Conservation (phyloP, 441 rosid genomes). For the Erodium moschatum region DNA sequence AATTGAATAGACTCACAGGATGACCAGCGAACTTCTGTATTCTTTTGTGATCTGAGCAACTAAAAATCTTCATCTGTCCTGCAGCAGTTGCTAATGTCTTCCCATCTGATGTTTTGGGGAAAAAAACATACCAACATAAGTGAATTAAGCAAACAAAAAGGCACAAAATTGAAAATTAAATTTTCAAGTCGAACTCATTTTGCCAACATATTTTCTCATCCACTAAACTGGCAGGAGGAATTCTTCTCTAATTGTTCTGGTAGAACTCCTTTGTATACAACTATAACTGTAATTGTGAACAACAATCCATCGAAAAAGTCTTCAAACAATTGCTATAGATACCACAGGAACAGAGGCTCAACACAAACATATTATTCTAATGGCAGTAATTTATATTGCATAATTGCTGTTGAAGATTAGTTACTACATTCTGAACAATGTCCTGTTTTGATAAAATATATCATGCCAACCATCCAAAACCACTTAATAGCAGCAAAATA, state of each 20-base stretch:
- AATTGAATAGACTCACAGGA: slow-evolving; percentile 59
- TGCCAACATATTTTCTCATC: neutral
- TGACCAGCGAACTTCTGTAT: slow-evolving; percentile 87
- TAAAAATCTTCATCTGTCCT: slow-evolving; percentile 62
- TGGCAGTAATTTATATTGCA: neutral
- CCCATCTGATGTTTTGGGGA: slow-evolving; percentile 47
- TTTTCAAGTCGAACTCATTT: neutral
- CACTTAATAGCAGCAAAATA: neutral
- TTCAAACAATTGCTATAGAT: neutral
- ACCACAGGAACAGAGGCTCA: neutral
- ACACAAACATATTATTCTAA: neutral
- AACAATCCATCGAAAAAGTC: neutral
- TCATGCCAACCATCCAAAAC: neutral
- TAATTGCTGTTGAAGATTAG: neutral
- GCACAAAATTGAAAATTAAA: neutral
- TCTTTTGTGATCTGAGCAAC: slow-evolving; percentile 64
- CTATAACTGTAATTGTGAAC: neutral
- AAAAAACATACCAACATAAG: slow-evolving; percentile 15
- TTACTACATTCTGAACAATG: neutral
- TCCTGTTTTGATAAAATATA: neutral
- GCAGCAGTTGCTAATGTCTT: slow-evolving; percentile 69
- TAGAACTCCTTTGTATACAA: neutral
- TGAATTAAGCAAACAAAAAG: slow-evolving; percentile 17
- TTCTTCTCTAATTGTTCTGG: neutral
- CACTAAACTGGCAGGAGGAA: neutral